A percentile compares a stretch with the other conserved stretches of the same genome.
Evolutionary conservation across 176 grass and related monocot genomes (phyloP).

Genomic region (Carex myosuroides): DNA sequence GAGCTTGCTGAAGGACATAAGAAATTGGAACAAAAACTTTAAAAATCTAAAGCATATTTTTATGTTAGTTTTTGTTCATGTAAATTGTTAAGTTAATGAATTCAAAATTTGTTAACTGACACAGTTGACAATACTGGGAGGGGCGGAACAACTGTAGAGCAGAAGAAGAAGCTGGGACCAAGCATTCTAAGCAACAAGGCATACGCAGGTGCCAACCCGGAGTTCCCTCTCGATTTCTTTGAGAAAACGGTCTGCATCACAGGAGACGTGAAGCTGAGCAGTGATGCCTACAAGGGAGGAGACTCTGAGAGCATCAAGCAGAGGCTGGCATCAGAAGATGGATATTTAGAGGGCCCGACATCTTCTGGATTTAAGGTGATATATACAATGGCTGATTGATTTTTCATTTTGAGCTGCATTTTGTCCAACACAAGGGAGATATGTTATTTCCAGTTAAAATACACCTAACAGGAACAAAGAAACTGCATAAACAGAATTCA

Average conservation of each 20-base stretch:
- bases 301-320: conserved; percentile 94
- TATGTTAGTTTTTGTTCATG: not conserved
- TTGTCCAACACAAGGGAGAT: not conserved
- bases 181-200: conserved; percentile 70
- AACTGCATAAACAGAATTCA: not conserved
- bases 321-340: conserved; percentile 77
- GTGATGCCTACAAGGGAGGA: conserved; percentile 65
- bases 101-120: not conserved
- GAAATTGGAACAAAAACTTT: not conserved
- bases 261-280: conserved; percentile 66
- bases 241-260: conserved; percentile 87
- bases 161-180: conserved; percentile 81
- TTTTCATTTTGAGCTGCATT: not conserved
- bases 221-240: conserved; percentile 95
- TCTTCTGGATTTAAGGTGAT: conserved; percentile 84
- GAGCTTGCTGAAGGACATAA: not conserved
- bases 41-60: not conserved
- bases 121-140: conserved; percentile 21
- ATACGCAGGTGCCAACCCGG: conserved; percentile 60
- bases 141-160: conserved; percentile 34
- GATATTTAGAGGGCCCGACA: conserved; percentile 63
- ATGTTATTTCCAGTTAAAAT: not conserved
- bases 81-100: not conserved
- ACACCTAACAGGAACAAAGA: not conserved
- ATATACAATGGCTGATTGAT: not conserved